phyloP scores from a whole-genome alignment of 768 basidiomycete species.

The Xanthoconium stramineum region DNA sequence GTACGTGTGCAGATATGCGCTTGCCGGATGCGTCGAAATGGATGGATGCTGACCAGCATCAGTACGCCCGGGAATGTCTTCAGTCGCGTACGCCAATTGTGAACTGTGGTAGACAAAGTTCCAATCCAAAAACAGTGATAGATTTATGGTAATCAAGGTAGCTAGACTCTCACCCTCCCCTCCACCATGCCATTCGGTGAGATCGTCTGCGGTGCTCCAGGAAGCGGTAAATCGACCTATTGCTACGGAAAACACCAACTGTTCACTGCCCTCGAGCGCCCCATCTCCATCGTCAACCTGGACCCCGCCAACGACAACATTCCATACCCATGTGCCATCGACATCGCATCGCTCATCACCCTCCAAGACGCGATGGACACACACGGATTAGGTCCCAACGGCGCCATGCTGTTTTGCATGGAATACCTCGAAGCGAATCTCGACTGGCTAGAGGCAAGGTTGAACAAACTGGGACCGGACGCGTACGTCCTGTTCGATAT shows the following conservation, averaged over 20 bases:
- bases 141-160: no score
- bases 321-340: conserved; percentile 88
- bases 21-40: no score
- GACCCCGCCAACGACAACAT: conserved; percentile 92
- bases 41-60: no score
- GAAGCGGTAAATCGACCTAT: conserved; percentile 86
- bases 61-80: no score
- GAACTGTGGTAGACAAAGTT: no score
- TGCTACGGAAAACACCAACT: conserved; percentile 87
- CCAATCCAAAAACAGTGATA: no score
- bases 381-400: conserved; percentile 88
- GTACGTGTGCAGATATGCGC: no score
- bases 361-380: conserved; percentile 84
- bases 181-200: conserved; percentile 82
- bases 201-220: conserved; percentile 82
- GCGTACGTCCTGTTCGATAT: conserved; percentile 93
- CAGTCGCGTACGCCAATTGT: no score
- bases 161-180: background rate
- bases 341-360: conserved; percentile 82
- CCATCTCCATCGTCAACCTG: conserved; percentile 89
- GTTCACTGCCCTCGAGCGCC: conserved; percentile 80
- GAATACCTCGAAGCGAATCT: conserved; percentile 95
- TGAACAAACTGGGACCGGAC: conserved; percentile 64
- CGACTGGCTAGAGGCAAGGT: conserved; percentile 76
- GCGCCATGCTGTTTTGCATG: conserved; percentile 94